A percentile compares a stretch with the other conserved stretches of the same genome.
Evolutionary conservation across 305 asterid genomes (phyloP).

Genomic region (Fraxinus platypoda): DNA sequence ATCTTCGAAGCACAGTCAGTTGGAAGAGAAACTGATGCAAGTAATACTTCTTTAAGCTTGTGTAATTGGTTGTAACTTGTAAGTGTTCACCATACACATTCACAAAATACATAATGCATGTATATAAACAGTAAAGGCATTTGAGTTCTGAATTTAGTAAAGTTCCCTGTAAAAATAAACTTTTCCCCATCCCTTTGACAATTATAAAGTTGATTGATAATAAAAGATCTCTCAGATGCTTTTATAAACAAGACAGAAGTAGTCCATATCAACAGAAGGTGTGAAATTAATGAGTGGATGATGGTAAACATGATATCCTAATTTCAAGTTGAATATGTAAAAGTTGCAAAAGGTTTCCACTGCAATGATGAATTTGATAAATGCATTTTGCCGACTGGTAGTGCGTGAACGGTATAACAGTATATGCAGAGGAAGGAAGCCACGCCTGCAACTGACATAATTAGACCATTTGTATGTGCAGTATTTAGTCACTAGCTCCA

Average conservation of each 20-base stretch:
- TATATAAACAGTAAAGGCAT: neutral
- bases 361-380: neutral
- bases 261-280: neutral
- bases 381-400: neutral
- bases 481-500: neutral
- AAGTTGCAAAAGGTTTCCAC: neutral
- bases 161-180: neutral
- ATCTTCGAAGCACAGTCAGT: constrained; percentile 57
- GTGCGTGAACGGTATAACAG: too few species aligned
- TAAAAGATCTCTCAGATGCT: neutral
- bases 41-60: constrained; percentile 31
- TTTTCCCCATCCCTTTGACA: neutral
- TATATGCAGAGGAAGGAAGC: too few species aligned
- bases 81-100: neutral
- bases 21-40: constrained; percentile 64
- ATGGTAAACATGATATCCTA: neutral
- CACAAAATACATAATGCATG: neutral
- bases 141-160: neutral
- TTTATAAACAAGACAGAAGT: neutral
- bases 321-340: neutral
- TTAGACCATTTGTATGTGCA: neutral
- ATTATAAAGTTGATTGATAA: neutral
- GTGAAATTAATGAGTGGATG: neutral
- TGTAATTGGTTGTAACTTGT: neutral
- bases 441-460: neutral